phyloP scores from a whole-genome alignment of 2,329 filamentous ascomycete species.

The Curvularia lunata region DNA sequence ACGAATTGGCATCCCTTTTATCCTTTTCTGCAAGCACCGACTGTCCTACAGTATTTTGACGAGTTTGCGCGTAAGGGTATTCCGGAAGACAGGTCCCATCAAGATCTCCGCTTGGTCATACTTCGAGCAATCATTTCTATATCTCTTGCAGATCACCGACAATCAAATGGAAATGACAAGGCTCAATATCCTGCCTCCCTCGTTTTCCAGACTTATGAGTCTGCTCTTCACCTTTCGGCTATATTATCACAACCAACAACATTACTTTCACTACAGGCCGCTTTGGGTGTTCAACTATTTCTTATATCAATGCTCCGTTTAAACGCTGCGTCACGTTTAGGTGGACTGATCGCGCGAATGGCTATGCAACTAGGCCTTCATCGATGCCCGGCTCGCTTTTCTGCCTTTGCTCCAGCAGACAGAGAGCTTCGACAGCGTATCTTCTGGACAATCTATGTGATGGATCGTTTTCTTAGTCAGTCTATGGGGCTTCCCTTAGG shows the following conservation, averaged over 20 bases:
- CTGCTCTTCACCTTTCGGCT: conserved; percentile 58
- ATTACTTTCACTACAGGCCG: conserved; percentile 55
- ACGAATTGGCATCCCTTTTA: conserved; percentile 64
- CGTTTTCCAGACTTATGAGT: conserved; percentile 58
- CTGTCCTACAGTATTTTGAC: conserved; percentile 58
- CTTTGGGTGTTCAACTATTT: conserved; percentile 61
- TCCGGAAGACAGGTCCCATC: conserved; percentile 27
- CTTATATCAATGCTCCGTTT: conserved; percentile 63
- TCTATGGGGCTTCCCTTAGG: conserved; percentile 62
- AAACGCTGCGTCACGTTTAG: conserved; percentile 63
- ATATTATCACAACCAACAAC: conserved; percentile 58
- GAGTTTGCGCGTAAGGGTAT: conserved; percentile 47
- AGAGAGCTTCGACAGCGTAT: conserved; percentile 58
- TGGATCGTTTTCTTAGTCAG: conserved; percentile 63
- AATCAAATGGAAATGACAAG: conserved; percentile 36
- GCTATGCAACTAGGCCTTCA: conserved; percentile 65
- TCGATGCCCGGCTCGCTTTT: conserved; percentile 61
- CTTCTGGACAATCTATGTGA: conserved; percentile 64
- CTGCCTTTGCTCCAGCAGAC: conserved; percentile 58
- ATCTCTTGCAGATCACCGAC: conserved; percentile 60
- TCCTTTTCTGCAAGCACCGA: conserved; percentile 63
- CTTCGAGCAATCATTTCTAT: conserved; percentile 61
- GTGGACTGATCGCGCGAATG: conserved; percentile 62
- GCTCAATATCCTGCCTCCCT: conserved; percentile 52
- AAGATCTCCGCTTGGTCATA: conserved; percentile 51